Conservation (phyloP, 805 yeast species). For the Pichia kluyveri region DNA sequence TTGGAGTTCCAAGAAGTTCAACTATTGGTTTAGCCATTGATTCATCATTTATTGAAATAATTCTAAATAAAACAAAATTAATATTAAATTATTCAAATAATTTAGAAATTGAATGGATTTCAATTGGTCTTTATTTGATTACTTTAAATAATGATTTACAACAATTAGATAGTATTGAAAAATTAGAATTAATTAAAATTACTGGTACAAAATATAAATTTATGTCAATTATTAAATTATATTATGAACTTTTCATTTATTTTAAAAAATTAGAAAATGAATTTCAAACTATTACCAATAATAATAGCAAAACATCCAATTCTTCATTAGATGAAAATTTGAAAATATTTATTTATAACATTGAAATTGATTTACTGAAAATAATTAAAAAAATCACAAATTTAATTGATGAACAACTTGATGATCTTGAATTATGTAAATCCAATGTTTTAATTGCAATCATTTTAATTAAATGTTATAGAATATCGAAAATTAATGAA, state of each 20-base stretch:
- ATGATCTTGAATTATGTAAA: constrained; percentile 20
- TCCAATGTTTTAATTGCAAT: constrained; percentile 21
- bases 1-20: constrained; percentile 32
- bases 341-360: constrained; percentile 19
- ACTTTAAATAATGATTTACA: constrained; percentile 13
- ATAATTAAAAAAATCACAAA: constrained; percentile 19
- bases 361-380: constrained; percentile 24
- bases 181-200: constrained; percentile 8
- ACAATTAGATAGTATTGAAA: constrained; percentile 10
- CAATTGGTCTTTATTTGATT: constrained; percentile 19
- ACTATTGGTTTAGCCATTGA: constrained; percentile 16
- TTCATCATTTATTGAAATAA: constrained; percentile 11
- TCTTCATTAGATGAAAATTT: not conserved
- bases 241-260: constrained; percentile 15
- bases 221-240: constrained; percentile 17
- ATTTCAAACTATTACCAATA: not conserved
- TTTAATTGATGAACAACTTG: constrained; percentile 23
- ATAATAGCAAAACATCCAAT: not conserved
- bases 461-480: constrained; percentile 20
- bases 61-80: constrained; percentile 9
- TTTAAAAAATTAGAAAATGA: constrained; percentile 3
- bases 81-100: not conserved
- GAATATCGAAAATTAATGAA: constrained; percentile 13
- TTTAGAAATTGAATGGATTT: constrained; percentile 14
- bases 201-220: constrained; percentile 19